Base-by-base conservation (phyloP, 345 rosid species). In the Cardamine chenopodiifolia region DNA sequence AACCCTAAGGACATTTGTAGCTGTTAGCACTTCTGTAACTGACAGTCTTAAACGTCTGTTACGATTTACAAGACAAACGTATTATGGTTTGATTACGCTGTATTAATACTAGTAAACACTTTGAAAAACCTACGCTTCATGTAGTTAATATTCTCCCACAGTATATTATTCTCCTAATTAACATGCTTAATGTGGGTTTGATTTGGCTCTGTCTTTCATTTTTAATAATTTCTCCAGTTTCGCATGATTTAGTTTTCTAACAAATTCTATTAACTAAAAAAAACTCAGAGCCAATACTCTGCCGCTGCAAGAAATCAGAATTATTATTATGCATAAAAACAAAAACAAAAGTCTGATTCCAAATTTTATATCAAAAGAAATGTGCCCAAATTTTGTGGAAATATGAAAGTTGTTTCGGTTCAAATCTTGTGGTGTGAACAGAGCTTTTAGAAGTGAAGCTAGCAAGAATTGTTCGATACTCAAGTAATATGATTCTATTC, bases 11-110 rank as follows among this genome's bases (percentile, higher is more conserved):
- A 74, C 40, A 67, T 44, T 66, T 22, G 39, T 42, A 55, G 44
- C 15, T 63, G 32, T 53, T 62, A 19, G 47, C 56, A 52, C 47
- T 60, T 63, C 8, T 72, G 70, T 72, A 63, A n/a, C n/a, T n/a
- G n/a, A n/a, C n/a, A n/a, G n/a, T 73, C 64, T 73, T 4, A 54
- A 28, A 49, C 32, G 17, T 39, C 29, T 53, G 40, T 52, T 13
- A 66, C 59, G 44, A 17, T 49, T n/a, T 49, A 44, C 8, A 55
- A 50, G 17, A 54, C n/a, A 62, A 63, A 73, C 63, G 28, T 73
- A 62, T 29, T 53, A 44, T 39, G 35, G 23, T 58, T 45, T 45
- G 2, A 28, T 55, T 55, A 42, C 17, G 3, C 9, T 32, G 45
- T 66, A 22, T 39, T 35, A 67, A 1, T 23, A 28, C 4, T 2